Evolutionary conservation across 2,329 filamentous ascomycete genomes (phyloP).

Genomic region (Apiospora sp.): DNA sequence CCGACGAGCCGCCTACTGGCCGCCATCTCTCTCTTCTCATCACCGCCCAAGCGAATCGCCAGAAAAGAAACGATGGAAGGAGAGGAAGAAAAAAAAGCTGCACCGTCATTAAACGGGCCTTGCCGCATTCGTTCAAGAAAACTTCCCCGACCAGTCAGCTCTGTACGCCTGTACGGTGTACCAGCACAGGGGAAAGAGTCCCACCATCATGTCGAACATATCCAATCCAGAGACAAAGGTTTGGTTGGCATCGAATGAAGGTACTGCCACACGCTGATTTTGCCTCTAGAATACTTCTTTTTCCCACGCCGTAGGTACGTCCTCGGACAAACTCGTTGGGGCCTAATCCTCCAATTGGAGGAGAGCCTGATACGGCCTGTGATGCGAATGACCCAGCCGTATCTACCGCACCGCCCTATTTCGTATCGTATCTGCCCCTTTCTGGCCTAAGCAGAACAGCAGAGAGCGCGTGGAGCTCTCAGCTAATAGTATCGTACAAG

Average conservation of each 20-base stretch:
- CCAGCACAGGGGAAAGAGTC: background rate
- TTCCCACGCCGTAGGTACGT: background rate
- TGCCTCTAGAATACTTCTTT: background rate
- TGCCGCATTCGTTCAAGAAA: too few species aligned
- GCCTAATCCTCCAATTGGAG: slow-evolving; percentile 1
- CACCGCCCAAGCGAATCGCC: slow-evolving; percentile 10
- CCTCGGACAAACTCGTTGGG: slow-evolving; percentile 5
- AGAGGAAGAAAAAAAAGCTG: background rate
- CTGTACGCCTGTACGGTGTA: background rate
- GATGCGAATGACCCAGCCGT: background rate
- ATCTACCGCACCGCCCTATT: too few species aligned
- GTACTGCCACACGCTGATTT: slow-evolving; percentile 3
- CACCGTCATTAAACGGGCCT: too few species aligned
- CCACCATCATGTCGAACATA: background rate
- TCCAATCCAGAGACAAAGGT: background rate
- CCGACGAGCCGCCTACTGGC: slow-evolving; percentile 13
- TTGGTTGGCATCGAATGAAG: background rate
- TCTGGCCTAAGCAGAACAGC: background rate
- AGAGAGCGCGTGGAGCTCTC: background rate
- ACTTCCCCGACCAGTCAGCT: background rate
- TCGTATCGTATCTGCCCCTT: slow-evolving; percentile 1
- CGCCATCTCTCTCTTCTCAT: background rate
- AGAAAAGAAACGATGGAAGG: background rate
- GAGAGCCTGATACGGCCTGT: background rate
- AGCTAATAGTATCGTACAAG: slow-evolving; percentile 16